A percentile compares a stretch with the other conserved stretches of the same genome.
These are phyloP conservation scores for Linanthus parryae DNA, from an alignment of 148 eudicot genomes.

Conservation along the genomic window DNA sequence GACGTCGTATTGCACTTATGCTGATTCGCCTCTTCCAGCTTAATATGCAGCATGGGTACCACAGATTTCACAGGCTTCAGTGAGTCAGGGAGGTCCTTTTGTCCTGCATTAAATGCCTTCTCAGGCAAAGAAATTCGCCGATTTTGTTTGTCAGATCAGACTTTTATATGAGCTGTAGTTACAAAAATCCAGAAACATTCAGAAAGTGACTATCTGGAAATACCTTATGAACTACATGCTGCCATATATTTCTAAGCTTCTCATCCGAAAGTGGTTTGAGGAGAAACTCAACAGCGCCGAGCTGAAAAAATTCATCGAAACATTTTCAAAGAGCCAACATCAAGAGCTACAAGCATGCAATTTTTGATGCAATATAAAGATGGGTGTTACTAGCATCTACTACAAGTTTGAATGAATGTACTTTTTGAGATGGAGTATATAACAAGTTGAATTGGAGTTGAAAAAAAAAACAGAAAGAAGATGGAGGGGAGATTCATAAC, in stretches of 20 bases:
- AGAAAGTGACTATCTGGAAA: background rate
- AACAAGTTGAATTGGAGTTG: too few relatives aligned
- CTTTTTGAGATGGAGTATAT: too few relatives aligned
- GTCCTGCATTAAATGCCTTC: constrained; percentile 68
- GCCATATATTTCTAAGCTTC: constrained; percentile 79
- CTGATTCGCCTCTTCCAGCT: constrained; percentile 15
- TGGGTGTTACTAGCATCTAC: too few relatives aligned
- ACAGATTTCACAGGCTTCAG: constrained; percentile 41
- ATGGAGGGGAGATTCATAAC: too few relatives aligned
- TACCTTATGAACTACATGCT: constrained; percentile 87
- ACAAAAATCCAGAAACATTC: too few relatives aligned
- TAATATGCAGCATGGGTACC: constrained; percentile 37
- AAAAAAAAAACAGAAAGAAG: too few relatives aligned
- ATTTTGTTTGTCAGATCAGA: too few relatives aligned
- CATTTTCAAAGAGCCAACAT: too few relatives aligned
- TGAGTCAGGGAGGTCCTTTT: constrained; percentile 37
- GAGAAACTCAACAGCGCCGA: constrained; percentile 84
- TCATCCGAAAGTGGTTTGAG: constrained; percentile 71
- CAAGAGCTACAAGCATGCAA: too few relatives aligned
- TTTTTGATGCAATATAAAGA: too few relatives aligned
- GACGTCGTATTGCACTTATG: constrained; percentile 13
- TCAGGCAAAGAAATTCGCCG: constrained; percentile 9
- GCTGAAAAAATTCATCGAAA: constrained; percentile 45
- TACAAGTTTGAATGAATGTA: too few relatives aligned
- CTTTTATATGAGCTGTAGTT: too few relatives aligned